Conservation (phyloP, 768 basidiomycete species). For the Mycena rosella region DNA sequence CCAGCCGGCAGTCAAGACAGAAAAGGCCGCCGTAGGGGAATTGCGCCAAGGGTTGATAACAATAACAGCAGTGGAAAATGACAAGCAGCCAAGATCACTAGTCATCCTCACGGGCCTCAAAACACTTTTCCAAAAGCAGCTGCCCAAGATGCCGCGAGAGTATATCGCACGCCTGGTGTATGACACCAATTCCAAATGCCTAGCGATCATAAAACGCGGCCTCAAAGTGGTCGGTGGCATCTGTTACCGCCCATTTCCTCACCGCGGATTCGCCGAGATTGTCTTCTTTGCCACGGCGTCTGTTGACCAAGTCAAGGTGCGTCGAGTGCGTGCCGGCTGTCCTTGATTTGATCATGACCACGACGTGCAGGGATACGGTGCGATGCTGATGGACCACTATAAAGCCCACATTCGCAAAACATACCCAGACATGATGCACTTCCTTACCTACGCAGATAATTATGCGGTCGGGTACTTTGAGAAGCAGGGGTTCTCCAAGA, state of each 20-base stretch:
- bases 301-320: conserved; percentile 96
- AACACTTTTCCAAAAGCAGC: conserved; percentile 95
- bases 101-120: conserved; percentile 95
- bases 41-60: conserved; percentile 86
- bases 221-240: conserved; percentile 98
- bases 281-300: conserved; percentile 98
- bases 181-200: conserved; percentile 90
- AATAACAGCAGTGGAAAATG: conserved; percentile 88
- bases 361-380: conserved; percentile 87
- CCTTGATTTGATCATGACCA: not conserved
- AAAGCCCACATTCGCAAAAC: conserved; percentile 90
- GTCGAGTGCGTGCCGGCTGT: conserved; percentile 29
- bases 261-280: conserved; percentile 96
- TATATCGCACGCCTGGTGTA: conserved; percentile 97
- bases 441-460: conserved; percentile 98
- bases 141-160: conserved; percentile 99
- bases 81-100: conserved; percentile 78
- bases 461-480: conserved; percentile 99
- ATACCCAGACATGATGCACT: conserved; percentile 92
- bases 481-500: conserved; percentile 99
- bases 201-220: conserved; percentile 96
- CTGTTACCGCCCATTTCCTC: conserved; percentile 95
- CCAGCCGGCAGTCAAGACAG: conserved; percentile 69
- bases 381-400: conserved; percentile 98
- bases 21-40: conserved; percentile 86